Conservation (phyloP, 345 rosid genomes). For the Eucalyptus curtisii region DNA sequence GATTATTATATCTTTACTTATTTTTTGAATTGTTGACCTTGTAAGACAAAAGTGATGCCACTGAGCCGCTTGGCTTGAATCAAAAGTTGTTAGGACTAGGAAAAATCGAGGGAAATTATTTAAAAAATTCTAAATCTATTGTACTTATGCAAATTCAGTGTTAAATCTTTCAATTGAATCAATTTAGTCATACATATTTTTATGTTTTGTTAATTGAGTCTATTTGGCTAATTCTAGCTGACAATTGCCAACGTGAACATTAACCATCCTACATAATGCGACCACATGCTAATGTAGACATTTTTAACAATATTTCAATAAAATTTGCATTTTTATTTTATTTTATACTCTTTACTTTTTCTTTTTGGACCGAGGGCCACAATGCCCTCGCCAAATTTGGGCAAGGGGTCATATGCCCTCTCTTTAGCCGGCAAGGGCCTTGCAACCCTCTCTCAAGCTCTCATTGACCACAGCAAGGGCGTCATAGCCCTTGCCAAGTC, state of each 20-base stretch:
- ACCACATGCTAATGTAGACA: neutral
- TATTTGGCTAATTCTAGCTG: fast-evolving
- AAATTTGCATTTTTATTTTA: no score
- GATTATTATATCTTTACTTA: neutral
- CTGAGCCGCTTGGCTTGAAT: neutral
- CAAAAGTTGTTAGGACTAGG: neutral
- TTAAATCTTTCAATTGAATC: no score
- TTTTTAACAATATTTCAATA: no score
- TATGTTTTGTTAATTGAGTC: neutral
- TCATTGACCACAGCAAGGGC: no score
- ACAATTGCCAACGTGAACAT: no score
- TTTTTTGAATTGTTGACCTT: neutral
- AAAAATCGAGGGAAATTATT: neutral
- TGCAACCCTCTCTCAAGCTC: no score
- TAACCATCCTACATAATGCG: fast-evolving
- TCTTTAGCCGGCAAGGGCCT: no score
- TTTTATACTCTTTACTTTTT: neutral
- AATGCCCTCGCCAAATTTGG: neutral
- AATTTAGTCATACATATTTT: no score
- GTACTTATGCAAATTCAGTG: no score
- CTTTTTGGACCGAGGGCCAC: no score
- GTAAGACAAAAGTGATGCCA: neutral
- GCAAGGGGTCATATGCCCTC: no score
- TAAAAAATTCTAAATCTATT: no score
- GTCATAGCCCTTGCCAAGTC: neutral